Base-by-base conservation (phyloP, 2,329 filamentous ascomycete genomes). In the Fusarium subtropicale region DNA sequence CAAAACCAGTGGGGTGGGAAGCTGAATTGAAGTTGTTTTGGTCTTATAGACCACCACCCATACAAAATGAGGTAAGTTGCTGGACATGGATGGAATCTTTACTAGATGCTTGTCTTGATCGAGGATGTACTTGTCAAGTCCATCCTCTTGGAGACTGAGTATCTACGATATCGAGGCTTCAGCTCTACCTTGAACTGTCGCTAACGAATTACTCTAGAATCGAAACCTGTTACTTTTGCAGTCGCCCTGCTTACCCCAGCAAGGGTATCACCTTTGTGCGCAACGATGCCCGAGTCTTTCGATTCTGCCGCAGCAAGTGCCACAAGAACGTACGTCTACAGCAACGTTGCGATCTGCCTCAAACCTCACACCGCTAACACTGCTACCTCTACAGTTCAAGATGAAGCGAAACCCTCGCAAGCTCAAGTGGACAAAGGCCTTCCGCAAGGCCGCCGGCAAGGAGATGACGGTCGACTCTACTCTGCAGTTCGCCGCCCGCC, bases 371-470 rank as follows among this genome's bases (percentile, higher is more conserved):
- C 42, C 45, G 48, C 68, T 65, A 55, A 71, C 62, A 55, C 28
- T 36, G 7, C 36, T 39, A 45, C 38, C 39, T 51, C 24, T 54
- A 62, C 71, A 89, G 86, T 97, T 97, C 88, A 96, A 97, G 84
- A 97, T 97, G 93, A 97, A 97, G 91, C 91, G 96, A 73, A 97
- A 98, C 83, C 94, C 95, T 36, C 90, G 95, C 79, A 97, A 97
- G 82, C 88, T 98, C 75, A 96, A 94, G 82, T 97, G 95, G 96
- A 97, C 95, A 68, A 97, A 97, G 86, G 90, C 93, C 54, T 95
- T 94, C 87, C 91, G 94, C 77, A 91, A 91, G 78, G 79, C 79
- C 20, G 91, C 92, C 60, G 93, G 93, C 83, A 97, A 94, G 84
- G 87, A 90, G 78, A 89, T 97, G 93, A 92, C 92, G 60, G 94